These are phyloP conservation scores for Colletotrichum kahawae DNA, from an alignment of 2,329 filamentous ascomycete species.

Conservation along the genomic window DNA sequence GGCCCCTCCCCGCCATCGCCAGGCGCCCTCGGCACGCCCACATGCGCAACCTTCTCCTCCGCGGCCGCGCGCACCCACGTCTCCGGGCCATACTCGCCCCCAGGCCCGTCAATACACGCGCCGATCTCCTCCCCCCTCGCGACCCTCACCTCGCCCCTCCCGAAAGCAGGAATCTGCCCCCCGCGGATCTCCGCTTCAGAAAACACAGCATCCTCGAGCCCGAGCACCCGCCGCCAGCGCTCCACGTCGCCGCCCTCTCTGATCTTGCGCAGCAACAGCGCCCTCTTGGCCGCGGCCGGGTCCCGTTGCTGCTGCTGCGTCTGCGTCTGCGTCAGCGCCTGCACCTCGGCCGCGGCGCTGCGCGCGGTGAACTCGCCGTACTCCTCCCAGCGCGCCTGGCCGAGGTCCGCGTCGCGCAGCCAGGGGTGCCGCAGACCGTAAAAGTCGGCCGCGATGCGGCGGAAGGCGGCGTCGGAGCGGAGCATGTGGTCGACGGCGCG, in stretches of 20 bases:
- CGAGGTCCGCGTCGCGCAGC: conserved; percentile 17
- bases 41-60: not conserved
- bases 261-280: conserved; percentile 1
- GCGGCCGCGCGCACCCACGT: not conserved
- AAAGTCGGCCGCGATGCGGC: not conserved
- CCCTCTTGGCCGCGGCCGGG: not conserved
- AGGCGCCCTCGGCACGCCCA: conserved; percentile 9
- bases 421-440: conserved; percentile 14
- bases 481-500: conserved; percentile 9
- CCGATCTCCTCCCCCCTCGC: not conserved
- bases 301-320: not conserved
- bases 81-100: conserved; percentile 1
- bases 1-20: conserved; percentile 6
- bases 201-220: not conserved
- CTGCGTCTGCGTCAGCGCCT: too few relatives aligned
- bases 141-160: not conserved
- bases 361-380: not conserved
- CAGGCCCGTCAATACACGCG: not conserved
- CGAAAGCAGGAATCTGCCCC: not conserved
- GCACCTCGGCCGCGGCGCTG: not conserved
- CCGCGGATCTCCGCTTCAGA: not conserved
- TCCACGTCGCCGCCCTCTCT: not conserved
- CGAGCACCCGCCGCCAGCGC: not conserved
- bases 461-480: not conserved
- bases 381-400: not conserved